Conservation (phyloP, 2,329 filamentous ascomycete genomes). For the Didymella keratinophila region DNA sequence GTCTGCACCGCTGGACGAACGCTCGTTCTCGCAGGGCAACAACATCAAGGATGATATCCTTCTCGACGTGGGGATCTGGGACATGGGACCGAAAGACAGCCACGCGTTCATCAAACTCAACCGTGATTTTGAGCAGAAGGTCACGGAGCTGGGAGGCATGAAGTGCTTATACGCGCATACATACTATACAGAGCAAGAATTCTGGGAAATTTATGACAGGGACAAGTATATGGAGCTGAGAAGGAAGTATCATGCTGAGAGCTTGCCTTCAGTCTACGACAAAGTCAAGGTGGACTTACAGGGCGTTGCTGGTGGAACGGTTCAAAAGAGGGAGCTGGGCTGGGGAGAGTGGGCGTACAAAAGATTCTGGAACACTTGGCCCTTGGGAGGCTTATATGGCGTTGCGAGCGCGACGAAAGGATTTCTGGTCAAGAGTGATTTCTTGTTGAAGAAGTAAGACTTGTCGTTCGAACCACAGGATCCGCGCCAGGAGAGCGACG, state of each 20-base stretch:
- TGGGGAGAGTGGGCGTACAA: conserved; percentile 42
- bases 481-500: no score
- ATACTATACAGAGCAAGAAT: conserved; percentile 77
- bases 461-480: no score
- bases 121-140: conserved; percentile 73
- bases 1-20: conserved; percentile 32
- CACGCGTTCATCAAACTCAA: conserved; percentile 73
- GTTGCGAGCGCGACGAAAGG: conserved; percentile 49
- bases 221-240: conserved; percentile 70
- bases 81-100: conserved; percentile 68
- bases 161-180: conserved; percentile 91
- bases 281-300: conserved; percentile 63
- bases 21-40: conserved; percentile 43
- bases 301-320: conserved; percentile 38
- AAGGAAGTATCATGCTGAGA: conserved; percentile 67
- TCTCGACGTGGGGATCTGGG: conserved; percentile 73
- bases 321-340: conserved; percentile 19
- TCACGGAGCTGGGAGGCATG: conserved; percentile 74
- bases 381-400: conserved; percentile 51
- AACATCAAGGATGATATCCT: conserved; percentile 40
- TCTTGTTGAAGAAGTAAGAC: conserved; percentile 45
- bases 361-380: conserved; percentile 47
- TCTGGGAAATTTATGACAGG: conserved; percentile 71
- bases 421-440: conserved; percentile 43
- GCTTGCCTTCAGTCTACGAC: conserved; percentile 73